Base-by-base conservation (phyloP, 345 rosid species). In the Noccaea caerulescens region DNA sequence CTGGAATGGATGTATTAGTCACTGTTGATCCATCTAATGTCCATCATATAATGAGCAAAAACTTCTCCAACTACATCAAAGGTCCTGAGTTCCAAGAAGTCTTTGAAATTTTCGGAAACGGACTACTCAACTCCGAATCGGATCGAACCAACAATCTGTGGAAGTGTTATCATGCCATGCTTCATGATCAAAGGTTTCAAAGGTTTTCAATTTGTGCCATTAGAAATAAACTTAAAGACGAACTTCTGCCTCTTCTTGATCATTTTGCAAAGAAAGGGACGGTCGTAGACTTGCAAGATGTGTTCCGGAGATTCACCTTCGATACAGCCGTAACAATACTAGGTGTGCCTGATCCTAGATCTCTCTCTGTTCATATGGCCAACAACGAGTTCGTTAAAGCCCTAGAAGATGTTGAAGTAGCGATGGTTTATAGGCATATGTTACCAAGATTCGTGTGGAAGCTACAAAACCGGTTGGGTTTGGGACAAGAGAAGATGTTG, bases 401-500 rank as follows among this genome's bases (percentile, higher is more conserved):
- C 0, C n/a, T 79, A 10, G 80, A 80, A 23, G 73, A 78, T 6
- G 60, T 52, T 9, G 65, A 13, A 62, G 79, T 58, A 51, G 77
- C 10, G 8, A 50, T 16, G 34, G 57, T 71, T 9, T 77, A 53
- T 10, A 14, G 46, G 32, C 73, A 5, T 4, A 12, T 5, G 20
- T 30, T 11, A 9, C 50, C 50, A 45, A 45, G 23, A 14, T 45
- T 45, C 50, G 2, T 14, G 50, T 45, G 50, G 50, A 45, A 77
- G 41, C 66, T 82, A 41, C 79, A 78, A 37, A 50, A 54, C 34
- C 3, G 44, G 63, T 45, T 84, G 9, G 60, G 73, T 0, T 45
- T 75, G 20, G 80, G 84, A 54, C 68, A 63, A 43, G 87, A 80
- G 30, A 82, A 69, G 77, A 56, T 58, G 9, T 49, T 80, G 23